Evolutionary conservation across 2,329 filamentous ascomycete species (phyloP).

Genomic region (Epicoccum nigrum): DNA sequence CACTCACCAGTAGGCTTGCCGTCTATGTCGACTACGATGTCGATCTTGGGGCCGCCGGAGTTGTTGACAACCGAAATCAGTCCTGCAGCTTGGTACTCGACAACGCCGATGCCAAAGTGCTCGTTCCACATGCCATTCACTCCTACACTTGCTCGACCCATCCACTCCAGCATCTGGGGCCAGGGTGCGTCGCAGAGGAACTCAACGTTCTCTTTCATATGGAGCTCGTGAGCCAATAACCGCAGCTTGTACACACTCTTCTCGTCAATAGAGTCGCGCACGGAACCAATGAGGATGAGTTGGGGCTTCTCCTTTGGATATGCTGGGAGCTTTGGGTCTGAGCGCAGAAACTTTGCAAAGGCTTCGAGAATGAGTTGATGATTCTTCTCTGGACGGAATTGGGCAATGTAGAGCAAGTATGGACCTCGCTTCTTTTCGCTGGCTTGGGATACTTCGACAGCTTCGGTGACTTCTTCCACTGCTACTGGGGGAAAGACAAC

Average conservation of each 20-base stretch:
- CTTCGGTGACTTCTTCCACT: slow-evolving; percentile 79
- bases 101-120: slow-evolving; percentile 97
- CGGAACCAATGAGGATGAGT: slow-evolving; percentile 86
- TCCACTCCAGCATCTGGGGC: slow-evolving; percentile 81
- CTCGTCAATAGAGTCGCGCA: slow-evolving; percentile 79
- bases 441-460: slow-evolving; percentile 71
- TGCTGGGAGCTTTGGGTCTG: slow-evolving; percentile 33
- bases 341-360: slow-evolving; percentile 73
- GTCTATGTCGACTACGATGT: slow-evolving; percentile 85
- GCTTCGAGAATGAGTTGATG: slow-evolving; percentile 84
- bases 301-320: slow-evolving; percentile 62
- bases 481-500: slow-evolving; percentile 93
- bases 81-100: slow-evolving; percentile 96
- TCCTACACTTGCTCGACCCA: slow-evolving; percentile 78
- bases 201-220: slow-evolving; percentile 78
- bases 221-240: slow-evolving; percentile 81
- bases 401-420: slow-evolving; percentile 88
- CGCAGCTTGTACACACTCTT: slow-evolving; percentile 88
- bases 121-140: slow-evolving; percentile 99
- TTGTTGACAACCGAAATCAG: slow-evolving; percentile 92
- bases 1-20: slow-evolving; percentile 74
- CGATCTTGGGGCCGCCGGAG: slow-evolving; percentile 88
- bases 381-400: slow-evolving; percentile 98
- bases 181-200: slow-evolving; percentile 92
- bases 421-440: slow-evolving; percentile 74